Evolutionary conservation across 1,284 basidiomycete genomes (phyloP), one percentile per base, ranked within the genome.

Genomic region (Hortiboletus rubellus): DNA sequence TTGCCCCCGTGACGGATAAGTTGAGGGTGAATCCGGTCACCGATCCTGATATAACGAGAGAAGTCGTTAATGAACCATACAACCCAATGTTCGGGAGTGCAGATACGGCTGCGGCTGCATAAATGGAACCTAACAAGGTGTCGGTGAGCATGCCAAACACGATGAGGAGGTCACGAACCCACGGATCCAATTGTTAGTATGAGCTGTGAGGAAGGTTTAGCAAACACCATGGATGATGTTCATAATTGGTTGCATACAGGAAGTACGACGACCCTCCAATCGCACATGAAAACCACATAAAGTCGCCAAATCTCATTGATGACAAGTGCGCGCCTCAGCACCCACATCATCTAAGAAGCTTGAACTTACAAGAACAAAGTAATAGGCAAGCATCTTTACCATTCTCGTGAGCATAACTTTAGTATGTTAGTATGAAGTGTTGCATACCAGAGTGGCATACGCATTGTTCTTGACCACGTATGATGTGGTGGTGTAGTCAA

Each of bases 221-320:
- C 7, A 27, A 5, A 27, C 5, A 27, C 27, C 27, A 27, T 7
- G 5, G 27, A 27, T 5, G 27, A 27, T 27, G 27, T 27, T 27
- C 27, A 27, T 27, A 7, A 27, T 27, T 27, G 27, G 27, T 27
- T 27, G 4, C 5, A 2, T 10, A 5, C 2, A 27, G 27, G 27
- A 27, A 27, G 5, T 27, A 27, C 7, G 27, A 7, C 7, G 7
- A 27, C 27, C 27, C 27, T 27, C 27, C 27, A 27, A 27, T 27
- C 27, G 27, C 7, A 27, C 4, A 27, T 27, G 27, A 27, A 27
- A 27, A 27, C 27, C 27, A 27, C 27, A 27, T 7, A 27, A 27
- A 27, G 27, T 7, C 27, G 27, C 54, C 59, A 52, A 31, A 58
- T 52, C 54, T 61, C 3, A 18, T 41, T 5, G 11, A 30, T 34